Evolutionary conservation across 73 alveolate species (phyloP).

Genomic region (Breviolum minutum): DNA sequence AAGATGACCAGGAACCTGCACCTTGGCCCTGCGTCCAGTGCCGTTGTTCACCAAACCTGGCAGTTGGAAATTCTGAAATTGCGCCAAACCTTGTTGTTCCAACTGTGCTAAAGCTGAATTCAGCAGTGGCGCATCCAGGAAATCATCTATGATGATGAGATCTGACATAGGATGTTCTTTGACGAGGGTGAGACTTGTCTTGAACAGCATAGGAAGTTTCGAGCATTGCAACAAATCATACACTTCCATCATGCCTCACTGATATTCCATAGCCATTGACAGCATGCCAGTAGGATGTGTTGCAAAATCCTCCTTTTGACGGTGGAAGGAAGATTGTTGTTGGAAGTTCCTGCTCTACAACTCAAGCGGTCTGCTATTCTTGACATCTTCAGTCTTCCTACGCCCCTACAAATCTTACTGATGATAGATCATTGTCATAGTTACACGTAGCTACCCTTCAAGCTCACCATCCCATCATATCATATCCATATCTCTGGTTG

Average conservation of each 20-base stretch:
- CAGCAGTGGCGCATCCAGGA: background rate
- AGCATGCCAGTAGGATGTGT: background rate
- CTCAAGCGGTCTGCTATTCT: no score
- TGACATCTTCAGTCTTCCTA: no score
- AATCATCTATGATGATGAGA: slow-evolving; percentile 22
- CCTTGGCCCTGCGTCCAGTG: slow-evolving; percentile 23
- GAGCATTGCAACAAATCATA: no score
- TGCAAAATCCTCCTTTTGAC: no score
- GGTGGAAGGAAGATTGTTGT: no score
- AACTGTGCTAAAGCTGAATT: background rate
- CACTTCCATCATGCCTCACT: background rate
- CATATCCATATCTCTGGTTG: background rate
- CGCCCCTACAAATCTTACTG: no score
- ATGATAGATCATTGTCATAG: no score
- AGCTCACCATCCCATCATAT: background rate
- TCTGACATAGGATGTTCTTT: background rate
- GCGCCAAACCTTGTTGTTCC: slow-evolving; percentile 27
- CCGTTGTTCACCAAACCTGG: slow-evolving; percentile 39
- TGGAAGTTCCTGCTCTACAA: no score
- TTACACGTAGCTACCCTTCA: background rate
- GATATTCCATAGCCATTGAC: background rate
- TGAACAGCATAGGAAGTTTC: background rate
- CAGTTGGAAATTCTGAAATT: background rate
- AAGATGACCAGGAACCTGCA: slow-evolving; percentile 7
- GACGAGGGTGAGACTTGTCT: background rate